Evolutionary conservation across 257 asterid species (phyloP).

Genomic region (Lithospermum erythrorhizon): DNA sequence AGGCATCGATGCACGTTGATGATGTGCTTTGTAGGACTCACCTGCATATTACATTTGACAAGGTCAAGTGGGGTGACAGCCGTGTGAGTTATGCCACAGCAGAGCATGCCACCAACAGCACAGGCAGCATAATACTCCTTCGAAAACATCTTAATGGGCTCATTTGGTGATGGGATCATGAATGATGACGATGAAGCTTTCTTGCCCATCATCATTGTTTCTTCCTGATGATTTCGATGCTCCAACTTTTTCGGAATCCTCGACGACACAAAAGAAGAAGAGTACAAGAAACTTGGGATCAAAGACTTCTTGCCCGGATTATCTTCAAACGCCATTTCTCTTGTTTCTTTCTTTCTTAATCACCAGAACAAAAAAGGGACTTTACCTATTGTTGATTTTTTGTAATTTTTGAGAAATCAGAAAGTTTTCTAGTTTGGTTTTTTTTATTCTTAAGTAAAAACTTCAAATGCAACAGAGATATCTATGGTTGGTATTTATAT

Average conservation of each 20-base stretch:
- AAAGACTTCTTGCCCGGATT: not conserved
- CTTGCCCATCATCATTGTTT: not conserved
- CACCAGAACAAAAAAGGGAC: not conserved
- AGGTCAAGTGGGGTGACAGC: constrained; percentile 65
- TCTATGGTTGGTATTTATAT: too few relatives aligned
- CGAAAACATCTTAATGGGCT: constrained; percentile 42
- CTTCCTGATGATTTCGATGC: not conserved
- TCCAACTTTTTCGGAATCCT: not conserved
- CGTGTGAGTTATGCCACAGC: constrained; percentile 62
- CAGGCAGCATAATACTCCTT: constrained; percentile 46
- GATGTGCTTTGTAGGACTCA: not conserved
- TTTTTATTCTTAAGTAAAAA: too few relatives aligned
- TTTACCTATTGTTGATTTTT: too few relatives aligned
- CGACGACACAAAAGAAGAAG: not conserved
- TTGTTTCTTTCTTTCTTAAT: not conserved
- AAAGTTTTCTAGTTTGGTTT: too few relatives aligned
- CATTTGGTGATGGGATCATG: constrained; percentile 47
- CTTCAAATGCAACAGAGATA: too few relatives aligned
- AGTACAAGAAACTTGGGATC: not conserved
- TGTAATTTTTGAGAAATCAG: too few relatives aligned
- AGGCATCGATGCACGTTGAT: too few relatives aligned
- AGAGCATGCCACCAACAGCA: constrained; percentile 36
- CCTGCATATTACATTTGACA: constrained; percentile 81
- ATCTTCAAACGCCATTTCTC: not conserved
- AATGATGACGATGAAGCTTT: not conserved